These are phyloP conservation scores for Balansia obtecta DNA, from an alignment of 2,329 filamentous ascomycete genomes.

Conservation along the genomic window DNA sequence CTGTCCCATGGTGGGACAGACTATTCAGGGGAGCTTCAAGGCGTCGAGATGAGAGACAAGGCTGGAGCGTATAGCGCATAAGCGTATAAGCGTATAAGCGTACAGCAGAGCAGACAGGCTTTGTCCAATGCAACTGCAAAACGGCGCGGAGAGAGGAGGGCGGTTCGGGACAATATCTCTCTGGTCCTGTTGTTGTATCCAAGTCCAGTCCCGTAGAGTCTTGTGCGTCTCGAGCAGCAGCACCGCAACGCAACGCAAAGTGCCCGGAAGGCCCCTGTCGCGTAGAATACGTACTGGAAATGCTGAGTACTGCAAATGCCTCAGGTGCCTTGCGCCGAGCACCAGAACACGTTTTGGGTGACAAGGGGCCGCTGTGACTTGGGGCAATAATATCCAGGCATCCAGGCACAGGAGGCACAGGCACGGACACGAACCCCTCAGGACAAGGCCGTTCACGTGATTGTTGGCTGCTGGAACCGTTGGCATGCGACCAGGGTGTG, in stretches of 20 bases:
- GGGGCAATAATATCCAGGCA: too few species aligned
- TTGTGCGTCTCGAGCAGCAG: not conserved
- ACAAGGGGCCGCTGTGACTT: not conserved
- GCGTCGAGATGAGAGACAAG: not conserved
- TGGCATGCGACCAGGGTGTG: not conserved
- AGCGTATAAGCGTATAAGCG: too few species aligned
- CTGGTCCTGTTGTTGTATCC: not conserved
- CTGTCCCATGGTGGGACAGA: constrained; percentile 35
- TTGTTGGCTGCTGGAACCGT: not conserved
- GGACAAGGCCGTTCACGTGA: not conserved
- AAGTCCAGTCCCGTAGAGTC: not conserved
- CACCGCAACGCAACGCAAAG: not conserved
- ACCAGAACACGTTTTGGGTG: not conserved
- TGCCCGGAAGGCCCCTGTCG: not conserved
- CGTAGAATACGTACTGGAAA: not conserved
- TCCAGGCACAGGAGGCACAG: not conserved
- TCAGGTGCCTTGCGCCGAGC: not conserved
- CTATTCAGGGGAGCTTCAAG: constrained; percentile 7
- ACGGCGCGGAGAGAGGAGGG: not conserved
- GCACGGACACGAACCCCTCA: too few species aligned
- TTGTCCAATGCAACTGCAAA: too few species aligned
- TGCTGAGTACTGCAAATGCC: too few species aligned
- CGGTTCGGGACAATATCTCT: not conserved
- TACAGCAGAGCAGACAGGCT: not conserved
- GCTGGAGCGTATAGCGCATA: not conserved